Base-by-base conservation (phyloP, 2,329 filamentous ascomycete genomes). In the Alternaria sp. region DNA sequence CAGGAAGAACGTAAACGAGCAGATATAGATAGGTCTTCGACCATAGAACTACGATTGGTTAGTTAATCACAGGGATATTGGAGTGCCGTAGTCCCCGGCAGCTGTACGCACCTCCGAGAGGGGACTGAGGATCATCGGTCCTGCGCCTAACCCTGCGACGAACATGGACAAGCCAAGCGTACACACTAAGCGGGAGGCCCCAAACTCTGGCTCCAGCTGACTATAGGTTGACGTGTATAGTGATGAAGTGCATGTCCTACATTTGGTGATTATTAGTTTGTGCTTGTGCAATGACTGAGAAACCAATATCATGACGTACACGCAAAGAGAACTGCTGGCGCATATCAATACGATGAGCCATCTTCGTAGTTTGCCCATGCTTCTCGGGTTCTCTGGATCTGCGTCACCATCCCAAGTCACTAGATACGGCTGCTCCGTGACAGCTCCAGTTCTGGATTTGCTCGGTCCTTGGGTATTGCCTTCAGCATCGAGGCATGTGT, bases 201-300 rank as follows among this genome's bases (percentile, higher is more conserved):
- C 81, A 70, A 97, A 96, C 60, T 96, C 91, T 27, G 83, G 80
- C 64, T 90, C 87, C 79, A 97, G 87, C 78, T 95, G 91, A 18
- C 72, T 75, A 77, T 97, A 97, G 0, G 92, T 95, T 12, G 88
- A 87, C 0, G 93, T 94, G 79, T 97, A 97, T 70, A 97, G 88
- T n/a, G 93, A 95, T 49, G 91, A 94, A 2, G 92, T 88, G 74
- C 90, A 93, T 9, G 93, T 97, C 55, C 91, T 93, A 70, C 54
- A 49, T 48, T 57, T 41, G 53, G 59, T 28, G 32, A 36, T 51
- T 54, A 49, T 53, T 48, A 59, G 54, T 43, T 28, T 49, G 55
- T 18, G 27, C 20, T n/a, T 45, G 6, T 14, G 51, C 49, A 54
- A 38, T 14, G 6, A 22, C 16, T 45, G 16, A 9, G 16, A 49